Evolutionary conservation across 176 grass and related monocot species (phyloP), one percentile per base, ranked within the genome.

Genomic region (Olyra latifolia): DNA sequence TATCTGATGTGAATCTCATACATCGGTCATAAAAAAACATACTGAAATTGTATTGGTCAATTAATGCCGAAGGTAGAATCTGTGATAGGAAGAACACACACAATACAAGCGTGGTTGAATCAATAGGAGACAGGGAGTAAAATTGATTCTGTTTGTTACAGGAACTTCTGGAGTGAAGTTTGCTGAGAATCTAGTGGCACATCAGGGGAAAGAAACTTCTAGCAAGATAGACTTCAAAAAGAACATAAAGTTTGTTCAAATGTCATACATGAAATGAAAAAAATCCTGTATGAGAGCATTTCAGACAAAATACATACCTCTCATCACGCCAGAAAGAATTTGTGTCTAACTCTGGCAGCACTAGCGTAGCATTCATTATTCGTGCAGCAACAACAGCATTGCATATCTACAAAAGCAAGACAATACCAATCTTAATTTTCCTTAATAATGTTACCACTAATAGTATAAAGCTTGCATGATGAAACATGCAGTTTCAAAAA

Each of bases 241-340:
- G 29, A 59, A 55, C 12, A 67, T 10, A 40, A 17, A 8, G 47
- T 71, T 64, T 65, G 20, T 65, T 11, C 4, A 17, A 78, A 77
- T 66, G 69, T 23, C 32, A 62, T 43, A 47, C 23, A 14, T 53
- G 30, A 46, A 82, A 71, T 62, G 4, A 53, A 15, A 22, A 53
- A 11, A 22, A 47, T 28, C 8, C 38, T 38, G 12, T 38, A 71
- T 53, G 48, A 77, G 32, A 82, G 20, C 17, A 55, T 12, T 67
- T 50, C 14, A 69, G 48, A 78, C 7, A 81, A 74, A 73, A 44
- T 10, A 39, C 8, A 39, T 88, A 99, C 96, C 92, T 99, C 82
- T 95, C 92, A 77, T 99, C 96, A 71, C 17, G 92, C 96, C 96
- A 99, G 71, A 93, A 99, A 69, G 96, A 99, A 87, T 99, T 99